phyloP scores from a whole-genome alignment of 140 eudicot species.

The Oenanthe javanica region DNA sequence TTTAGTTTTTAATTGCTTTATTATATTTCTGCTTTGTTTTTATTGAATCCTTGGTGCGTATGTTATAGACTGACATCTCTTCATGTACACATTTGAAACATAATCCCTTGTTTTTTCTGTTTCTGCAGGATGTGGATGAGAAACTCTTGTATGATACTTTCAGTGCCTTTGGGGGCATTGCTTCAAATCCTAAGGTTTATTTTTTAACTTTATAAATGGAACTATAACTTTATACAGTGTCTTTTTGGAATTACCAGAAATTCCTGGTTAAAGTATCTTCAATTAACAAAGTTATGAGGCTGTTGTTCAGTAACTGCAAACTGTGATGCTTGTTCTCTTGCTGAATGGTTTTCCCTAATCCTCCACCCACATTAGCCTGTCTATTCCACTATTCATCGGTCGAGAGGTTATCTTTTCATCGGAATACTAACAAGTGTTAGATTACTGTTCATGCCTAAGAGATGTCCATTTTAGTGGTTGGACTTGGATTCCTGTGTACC shows the following conservation, averaged over 20 bases:
- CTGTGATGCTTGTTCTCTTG: not conserved
- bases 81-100: slow-evolving; percentile 5
- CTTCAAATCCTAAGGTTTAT: slow-evolving; percentile 85
- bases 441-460: not conserved
- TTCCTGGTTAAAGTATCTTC: not conserved
- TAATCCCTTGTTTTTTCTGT: not conserved
- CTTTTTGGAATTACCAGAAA: not conserved
- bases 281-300: not conserved
- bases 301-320: not conserved
- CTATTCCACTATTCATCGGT: not conserved
- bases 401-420: not conserved
- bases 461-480: not conserved
- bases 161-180: slow-evolving; percentile 98
- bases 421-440: not conserved
- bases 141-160: slow-evolving; percentile 93
- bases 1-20: not conserved
- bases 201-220: not conserved
- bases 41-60: not conserved
- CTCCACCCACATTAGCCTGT: not conserved
- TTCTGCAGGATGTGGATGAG: slow-evolving; percentile 94
- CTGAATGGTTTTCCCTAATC: not conserved
- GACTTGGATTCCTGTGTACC: not conserved
- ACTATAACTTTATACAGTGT: not conserved
- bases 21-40: not conserved
- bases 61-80: not conserved